Evolutionary conservation across 202 grass and related monocot genomes (phyloP), one percentile per base, ranked within the genome.

Genomic region (Digitaria exilis): DNA sequence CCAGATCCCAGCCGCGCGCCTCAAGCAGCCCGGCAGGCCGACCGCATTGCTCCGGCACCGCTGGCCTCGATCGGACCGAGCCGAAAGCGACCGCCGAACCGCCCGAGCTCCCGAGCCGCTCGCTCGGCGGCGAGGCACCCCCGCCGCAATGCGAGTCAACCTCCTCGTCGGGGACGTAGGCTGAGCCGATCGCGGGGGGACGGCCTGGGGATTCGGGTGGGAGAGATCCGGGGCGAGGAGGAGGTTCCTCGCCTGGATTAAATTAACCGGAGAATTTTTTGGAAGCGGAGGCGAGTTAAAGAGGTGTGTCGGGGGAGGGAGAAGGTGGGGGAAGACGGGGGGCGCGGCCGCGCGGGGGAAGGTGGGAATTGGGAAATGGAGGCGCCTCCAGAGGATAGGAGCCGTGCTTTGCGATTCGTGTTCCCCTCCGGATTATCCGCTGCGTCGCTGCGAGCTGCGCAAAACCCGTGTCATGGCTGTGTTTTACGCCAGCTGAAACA

Each of bases 201-300:
- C 17, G 13, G 61, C 56, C 24, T 21, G 15, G 60, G 39, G 77
- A 81, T 55, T 65, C 21, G 69, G 15, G 45, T 77, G 25, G 17
- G 44, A 62, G 28, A 32, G 83, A 85, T 70, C 74, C 52, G 65
- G 55, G 62, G 26, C 26, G 69, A 18, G 62, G n/a, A n/a, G n/a
- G 37, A 41, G 25, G 48, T 48, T 81, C 55, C 37, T 86, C 48
- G 70, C 11, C 65, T 51, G 45, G 69, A 51, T 51, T 72, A 72
- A 76, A 48, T 69, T 75, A 76, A 69, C 57, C 4, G n/a, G 50
- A 51, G 78, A 22, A 68, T 81, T 59, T 81, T 46, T 86, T 44
- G 84, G 84, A 75, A 80, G 71, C 58, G 69, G 69, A 15, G 49
- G 77, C 58, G 69, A 86, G 77, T 68, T 86, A 67, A 86, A 56